Base-by-base conservation (phyloP, 768 basidiomycete species). In the Rhodosporidiobolus sp. region DNA sequence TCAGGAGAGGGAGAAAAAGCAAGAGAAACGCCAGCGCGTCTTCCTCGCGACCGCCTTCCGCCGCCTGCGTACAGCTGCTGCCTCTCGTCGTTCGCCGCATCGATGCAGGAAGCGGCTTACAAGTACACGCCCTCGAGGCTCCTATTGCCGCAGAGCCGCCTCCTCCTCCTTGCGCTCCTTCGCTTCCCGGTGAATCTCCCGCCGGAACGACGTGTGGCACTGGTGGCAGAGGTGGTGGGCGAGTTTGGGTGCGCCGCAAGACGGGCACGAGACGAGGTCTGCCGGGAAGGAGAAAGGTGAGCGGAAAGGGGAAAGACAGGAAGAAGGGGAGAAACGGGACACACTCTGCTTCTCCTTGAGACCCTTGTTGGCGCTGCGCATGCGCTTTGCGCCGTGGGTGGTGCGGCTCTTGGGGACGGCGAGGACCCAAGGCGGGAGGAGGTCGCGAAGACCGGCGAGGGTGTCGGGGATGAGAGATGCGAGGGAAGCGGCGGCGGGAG, bases 371-470 rank as follows among this genome's bases (percentile, higher is more conserved):
- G 94, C 90, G 73, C 88, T 88, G 53, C 94, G 86, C 93, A 95
- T 95, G n/a, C 89, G 86, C 81, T 98, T 98, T 63, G 91, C 85
- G 30, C 92, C 93, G 82, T 97, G 94, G 0, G 94, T 93, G 19
- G 88, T 86, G 82, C 94, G 94, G 80, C 89, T 90, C 83, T 97
- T 97, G 34, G 95, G 95, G 3, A 95, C 95, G 34, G 94, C 93
- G 54, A 93, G 86, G 28, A 97, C 83, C 80, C 94, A 88, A 1
- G 93, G 86, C 20, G 94, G 94, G 72, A 97, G 85, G 55, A 96
- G 86, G 73, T 94, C 91, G 52, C 84, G 82, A 30, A 89, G 81
- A 12, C 68, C 59, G 50, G 63, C 49, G 65, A 72, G 67, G 22
- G 64, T 55, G 34, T 76, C 74, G 66, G 66, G 66, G 34, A 70